Evolutionary conservation across 1,284 basidiomycete genomes (phyloP), one percentile per base, ranked within the genome.

Genomic region (Xerocomus amazonicus): DNA sequence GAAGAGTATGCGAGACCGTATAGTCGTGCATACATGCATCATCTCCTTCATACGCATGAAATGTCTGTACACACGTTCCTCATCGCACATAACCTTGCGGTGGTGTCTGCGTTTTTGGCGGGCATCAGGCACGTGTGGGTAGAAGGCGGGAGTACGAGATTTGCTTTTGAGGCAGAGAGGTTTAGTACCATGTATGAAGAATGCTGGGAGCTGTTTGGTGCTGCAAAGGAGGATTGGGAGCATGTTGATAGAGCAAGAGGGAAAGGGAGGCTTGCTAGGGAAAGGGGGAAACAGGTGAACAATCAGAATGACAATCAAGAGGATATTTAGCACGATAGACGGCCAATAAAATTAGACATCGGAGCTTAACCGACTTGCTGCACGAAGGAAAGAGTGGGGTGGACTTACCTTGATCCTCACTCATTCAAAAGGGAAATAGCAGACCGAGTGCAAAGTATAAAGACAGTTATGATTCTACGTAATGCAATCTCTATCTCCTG

Each of bases 41-140:
- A 92, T 59, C 78, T 92, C 10, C 70, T 92, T 37, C 83, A 87
- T 47, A 90, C 90, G 8, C 90, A 92, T 68, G 90, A 92, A 64
- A 91, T 92, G 90, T 81, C 83, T 0, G 83, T 87, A 1, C 86
- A 91, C 57, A 63, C 87, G 4, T 65, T 91, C 31, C 76, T 92
- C 10, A 76, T 75, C 9, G 73, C 82, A 68, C 90, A 92, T 64
- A 92, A 92, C 56, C 70, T 90, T 27, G 66, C 77, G 1, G 74
- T 90, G 2, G 68, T 89, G 27, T 78, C 83, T 40, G 63, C 69
- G 1, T 89, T 92, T 65, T 79, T 90, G 48, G 68, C 66, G 0
- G 78, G 78, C 0, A 68, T 90, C 1, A 75, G 87, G 27, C 40
- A 50, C 0, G 64, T 80, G 0, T 62, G 85, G 28, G 34, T 9